Base-by-base conservation (phyloP, 495 filamentous ascomycete species). In the Aspergillus ostianus region DNA sequence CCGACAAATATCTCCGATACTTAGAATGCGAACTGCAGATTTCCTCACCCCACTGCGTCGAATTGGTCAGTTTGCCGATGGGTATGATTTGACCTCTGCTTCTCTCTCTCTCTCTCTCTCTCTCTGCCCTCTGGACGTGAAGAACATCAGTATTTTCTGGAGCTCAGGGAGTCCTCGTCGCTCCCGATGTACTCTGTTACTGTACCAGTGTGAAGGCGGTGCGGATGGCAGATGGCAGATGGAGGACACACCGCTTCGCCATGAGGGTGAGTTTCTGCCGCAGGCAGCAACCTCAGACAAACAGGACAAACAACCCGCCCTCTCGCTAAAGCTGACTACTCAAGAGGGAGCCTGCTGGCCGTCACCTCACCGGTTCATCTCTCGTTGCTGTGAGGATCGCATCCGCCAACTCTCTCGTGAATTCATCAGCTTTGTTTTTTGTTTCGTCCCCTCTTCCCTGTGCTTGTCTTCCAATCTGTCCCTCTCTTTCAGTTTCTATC, bases 331-430 rank as follows among this genome's bases (percentile, higher is more conserved):
- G 61, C 59, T 60, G 59, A 54, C 61, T 57, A 26, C 27, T 18
- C 26, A 13, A 41, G 36, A 41, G 36, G 2, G 10, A 41, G 36
- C 36, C 36, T 41, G 36, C 36, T 41, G 64, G 63, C 59, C 61
- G 59, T 66, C 64, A 66, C 67, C 61, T 69, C 67, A 69, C 67
- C 67, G 67, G 54, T 66, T 57, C 64, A 63, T 61, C 60, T 56
- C 62, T 65, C 48, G 64, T 64, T 63, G 61, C 62, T 64, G 63
- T 49, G 67, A 74, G 67, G 66, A 67, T 70, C 61, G 60, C 65
- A 67, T 64, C 64, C 61, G 61, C 61, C 56, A 62, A 58, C 53
- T 55, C 55, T 63, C 58, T 61, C 47, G 64, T 66, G 60, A 66
- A 58, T 61, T 51, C 53, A 53, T 53, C 36, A 44, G 41, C 61